Base-by-base conservation (phyloP, 1,284 basidiomycete genomes). In the Papiliotrema nemorosa region DNA sequence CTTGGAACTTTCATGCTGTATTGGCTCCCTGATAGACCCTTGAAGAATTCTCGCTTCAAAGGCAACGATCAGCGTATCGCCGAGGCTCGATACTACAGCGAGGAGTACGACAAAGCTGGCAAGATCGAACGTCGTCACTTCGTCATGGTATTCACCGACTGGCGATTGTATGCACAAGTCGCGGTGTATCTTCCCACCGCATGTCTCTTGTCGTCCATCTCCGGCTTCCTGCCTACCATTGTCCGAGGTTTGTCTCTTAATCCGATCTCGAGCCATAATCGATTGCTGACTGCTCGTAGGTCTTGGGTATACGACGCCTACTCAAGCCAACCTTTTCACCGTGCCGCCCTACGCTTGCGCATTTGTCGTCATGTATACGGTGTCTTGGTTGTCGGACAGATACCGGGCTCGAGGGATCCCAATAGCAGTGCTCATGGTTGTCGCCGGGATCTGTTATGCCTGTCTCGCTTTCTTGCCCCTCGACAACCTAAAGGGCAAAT, bases 141-240 rank as follows among this genome's bases (percentile, higher is more conserved):
- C 14, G 35, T 36, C n/a, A n/a, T 16, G 35, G 39, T 26, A 4
- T 77, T 90, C 27, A 83, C 82, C 47, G 81, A 79, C 73, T 76
- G 84, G 85, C 69, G 65, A 40, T 52, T 54, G 6, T 53, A 58
- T 42, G 52, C 73, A 5, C 35, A 36, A 20, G 78, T 82, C 49
- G 85, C 86, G 0, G 80, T 88, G 79, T 87, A 71, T 77, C 47
- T 85, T 86, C 64, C 71, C 76, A 49, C 27, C 14, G 20, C 20
- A 12, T 35, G 18, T 24, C 25, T 85, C 4, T 76, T 90, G 3
- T 84, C 53, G 13, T 85, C 85, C 5, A 83, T 87, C 39, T 83
- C 83, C 2, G 88, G 87, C 0, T 91, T 90, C 73, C 74, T 90
- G 22, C 88, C 87, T 1, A 90, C 88, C 0, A 88, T 90, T 61